Evolutionary conservation across 495 filamentous ascomycete species (phyloP).

Genomic region (Durotheca rogersii): DNA sequence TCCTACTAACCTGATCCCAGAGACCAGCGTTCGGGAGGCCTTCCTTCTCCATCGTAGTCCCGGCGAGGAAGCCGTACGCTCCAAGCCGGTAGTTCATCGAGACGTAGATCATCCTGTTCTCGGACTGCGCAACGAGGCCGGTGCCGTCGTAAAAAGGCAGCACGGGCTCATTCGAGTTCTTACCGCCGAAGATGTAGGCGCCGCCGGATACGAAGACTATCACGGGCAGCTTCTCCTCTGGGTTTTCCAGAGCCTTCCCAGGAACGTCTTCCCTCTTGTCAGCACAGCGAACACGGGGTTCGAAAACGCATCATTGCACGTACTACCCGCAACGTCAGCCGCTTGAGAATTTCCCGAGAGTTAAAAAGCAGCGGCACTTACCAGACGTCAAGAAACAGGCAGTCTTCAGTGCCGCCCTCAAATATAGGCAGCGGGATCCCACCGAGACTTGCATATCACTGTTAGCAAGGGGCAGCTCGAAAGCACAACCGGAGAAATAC

Average conservation of each 20-base stretch:
- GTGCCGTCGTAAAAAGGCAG: slow-evolving; percentile 38
- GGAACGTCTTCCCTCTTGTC: slow-evolving; percentile 18
- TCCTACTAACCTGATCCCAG: slow-evolving; percentile 43
- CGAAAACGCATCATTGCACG: slow-evolving; percentile 22
- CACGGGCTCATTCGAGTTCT: slow-evolving; percentile 36
- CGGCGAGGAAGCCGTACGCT: slow-evolving; percentile 56
- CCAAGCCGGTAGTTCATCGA: slow-evolving; percentile 64
- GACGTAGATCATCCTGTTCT: slow-evolving; percentile 56
- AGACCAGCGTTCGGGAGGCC: slow-evolving; percentile 52
- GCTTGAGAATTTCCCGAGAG: slow-evolving; percentile 49
- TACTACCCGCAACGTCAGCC: not conserved
- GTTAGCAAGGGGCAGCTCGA: not conserved
- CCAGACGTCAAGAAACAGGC: slow-evolving; percentile 53
- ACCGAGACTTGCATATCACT: slow-evolving; percentile 27
- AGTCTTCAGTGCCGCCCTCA: slow-evolving; percentile 50
- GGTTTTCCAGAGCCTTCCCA: slow-evolving; percentile 31
- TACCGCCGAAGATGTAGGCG: slow-evolving; percentile 55
- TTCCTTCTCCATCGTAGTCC: slow-evolving; percentile 48
- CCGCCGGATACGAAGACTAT: slow-evolving; percentile 65
- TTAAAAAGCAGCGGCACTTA: slow-evolving; percentile 3
- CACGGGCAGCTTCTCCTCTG: slow-evolving; percentile 44
- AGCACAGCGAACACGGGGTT: not conserved
- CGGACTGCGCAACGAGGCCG: slow-evolving; percentile 49
- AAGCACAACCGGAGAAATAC: too few species aligned
- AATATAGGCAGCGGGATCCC: slow-evolving; percentile 41